phyloP scores from a whole-genome alignment of 2,329 filamentous ascomycete species.

The Penicillium sp. region DNA sequence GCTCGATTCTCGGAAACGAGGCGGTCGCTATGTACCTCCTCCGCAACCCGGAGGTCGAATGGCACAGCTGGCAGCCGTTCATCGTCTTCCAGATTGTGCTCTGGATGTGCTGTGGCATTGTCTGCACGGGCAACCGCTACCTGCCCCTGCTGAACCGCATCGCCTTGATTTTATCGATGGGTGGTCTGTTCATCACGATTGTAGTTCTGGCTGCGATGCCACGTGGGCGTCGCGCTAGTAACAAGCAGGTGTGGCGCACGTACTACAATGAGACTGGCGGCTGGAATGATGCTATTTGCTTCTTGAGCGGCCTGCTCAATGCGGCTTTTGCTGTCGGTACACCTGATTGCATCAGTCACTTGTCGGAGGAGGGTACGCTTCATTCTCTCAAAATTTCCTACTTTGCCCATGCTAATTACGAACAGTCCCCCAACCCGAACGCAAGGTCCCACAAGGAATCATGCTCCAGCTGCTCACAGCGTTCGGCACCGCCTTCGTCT shows the following conservation, averaged over 20 bases:
- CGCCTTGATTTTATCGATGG: slow-evolving; percentile 59
- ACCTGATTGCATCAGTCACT: slow-evolving; percentile 66
- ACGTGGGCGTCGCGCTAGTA: slow-evolving; percentile 29
- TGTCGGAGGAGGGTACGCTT: slow-evolving; percentile 60
- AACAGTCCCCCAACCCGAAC: slow-evolving; percentile 33
- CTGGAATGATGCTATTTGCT: slow-evolving; percentile 45
- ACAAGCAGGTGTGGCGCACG: slow-evolving; percentile 32
- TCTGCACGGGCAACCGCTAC: slow-evolving; percentile 58
- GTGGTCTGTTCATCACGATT: slow-evolving; percentile 54
- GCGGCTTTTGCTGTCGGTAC: slow-evolving; percentile 70
- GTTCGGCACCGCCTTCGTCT: slow-evolving; percentile 50
- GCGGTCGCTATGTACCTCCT: slow-evolving; percentile 39
- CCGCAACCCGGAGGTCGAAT: slow-evolving; percentile 26
- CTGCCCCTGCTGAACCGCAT: slow-evolving; percentile 57
- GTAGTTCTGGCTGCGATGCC: slow-evolving; percentile 57
- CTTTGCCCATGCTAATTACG: background rate
- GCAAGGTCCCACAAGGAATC: slow-evolving; percentile 52
- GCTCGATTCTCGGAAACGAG: slow-evolving; percentile 39
- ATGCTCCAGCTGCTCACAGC: slow-evolving; percentile 52
- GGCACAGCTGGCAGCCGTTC: slow-evolving; percentile 39
- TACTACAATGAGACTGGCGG: slow-evolving; percentile 37
- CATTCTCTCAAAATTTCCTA: background rate
- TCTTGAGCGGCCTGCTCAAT: slow-evolving; percentile 66
- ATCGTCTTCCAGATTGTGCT: slow-evolving; percentile 52
- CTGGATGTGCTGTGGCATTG: slow-evolving; percentile 55